Conservation (phyloP, 2,329 filamentous ascomycete genomes). For the Pyricularia pennisetigena region DNA sequence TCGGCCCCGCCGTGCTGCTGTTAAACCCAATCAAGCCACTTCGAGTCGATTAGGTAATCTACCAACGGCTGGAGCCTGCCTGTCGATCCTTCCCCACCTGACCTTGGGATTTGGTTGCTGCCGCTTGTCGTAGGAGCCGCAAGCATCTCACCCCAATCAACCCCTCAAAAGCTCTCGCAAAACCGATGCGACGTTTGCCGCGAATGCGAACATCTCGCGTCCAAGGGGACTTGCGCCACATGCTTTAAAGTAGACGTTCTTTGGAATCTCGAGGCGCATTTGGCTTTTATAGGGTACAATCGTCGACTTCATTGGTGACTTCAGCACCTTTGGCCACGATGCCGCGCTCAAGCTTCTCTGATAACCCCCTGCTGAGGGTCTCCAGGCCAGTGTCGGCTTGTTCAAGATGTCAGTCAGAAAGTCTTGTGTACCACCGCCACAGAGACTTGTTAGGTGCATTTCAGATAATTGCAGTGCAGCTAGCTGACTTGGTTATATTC, state of each 20-base stretch:
- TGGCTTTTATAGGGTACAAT: neutral
- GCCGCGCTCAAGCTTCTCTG: slow-evolving; percentile 30
- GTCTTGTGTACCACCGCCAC: neutral
- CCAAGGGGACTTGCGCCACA: neutral
- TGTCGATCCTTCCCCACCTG: neutral
- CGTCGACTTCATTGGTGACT: neutral
- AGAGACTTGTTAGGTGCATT: neutral
- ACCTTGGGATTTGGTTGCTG: neutral
- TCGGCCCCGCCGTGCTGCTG: neutral
- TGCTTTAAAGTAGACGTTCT: neutral
- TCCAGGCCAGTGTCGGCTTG: slow-evolving; percentile 73
- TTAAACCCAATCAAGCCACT: neutral
- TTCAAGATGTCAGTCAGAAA: slow-evolving; percentile 50
- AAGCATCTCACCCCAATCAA: neutral
- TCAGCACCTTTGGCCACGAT: slow-evolving; percentile 13
- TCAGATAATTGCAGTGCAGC: neutral
- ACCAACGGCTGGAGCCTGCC: neutral
- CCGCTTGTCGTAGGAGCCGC: neutral
- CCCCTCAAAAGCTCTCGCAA: neutral
- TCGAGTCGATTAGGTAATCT: neutral
- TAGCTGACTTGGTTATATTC: neutral
- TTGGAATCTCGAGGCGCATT: neutral
- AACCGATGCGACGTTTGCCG: neutral
- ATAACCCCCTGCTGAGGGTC: slow-evolving; percentile 56
- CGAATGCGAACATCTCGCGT: neutral